These are phyloP conservation scores for Aspergillus phoenicis DNA, from an alignment of 2,329 filamentous ascomycete species.

Conservation along the genomic window DNA sequence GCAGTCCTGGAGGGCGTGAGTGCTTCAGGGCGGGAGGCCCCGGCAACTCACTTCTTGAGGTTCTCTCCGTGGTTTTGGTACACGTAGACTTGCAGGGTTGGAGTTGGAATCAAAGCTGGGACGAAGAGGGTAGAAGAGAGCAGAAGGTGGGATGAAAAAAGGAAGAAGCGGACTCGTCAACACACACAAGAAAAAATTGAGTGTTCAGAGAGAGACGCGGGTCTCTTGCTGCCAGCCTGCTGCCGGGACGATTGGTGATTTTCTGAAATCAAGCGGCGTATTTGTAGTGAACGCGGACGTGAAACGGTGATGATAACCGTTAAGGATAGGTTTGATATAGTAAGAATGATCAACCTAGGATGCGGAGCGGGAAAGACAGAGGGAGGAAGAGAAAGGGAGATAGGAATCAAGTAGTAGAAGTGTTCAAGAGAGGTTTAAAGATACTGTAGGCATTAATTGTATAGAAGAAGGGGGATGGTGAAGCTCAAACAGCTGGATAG, in stretches of 20 bases:
- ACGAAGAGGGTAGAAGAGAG: neutral
- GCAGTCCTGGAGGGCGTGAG: neutral
- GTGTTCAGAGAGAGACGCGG: neutral
- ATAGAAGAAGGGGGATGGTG: neutral
- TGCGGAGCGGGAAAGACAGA: no score
- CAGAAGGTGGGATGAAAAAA: neutral
- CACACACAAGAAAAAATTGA: neutral
- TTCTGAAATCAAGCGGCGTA: no score
- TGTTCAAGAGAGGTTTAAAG: neutral
- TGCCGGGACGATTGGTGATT: no score
- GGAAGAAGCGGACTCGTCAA: neutral
- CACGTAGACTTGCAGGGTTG: neutral
- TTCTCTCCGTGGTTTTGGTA: neutral
- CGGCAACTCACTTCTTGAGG: neutral
- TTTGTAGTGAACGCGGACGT: no score
- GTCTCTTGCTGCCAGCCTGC: neutral
- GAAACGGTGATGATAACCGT: no score
- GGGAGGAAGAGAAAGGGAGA: no score
- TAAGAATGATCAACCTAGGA: no score
- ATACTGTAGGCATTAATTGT: neutral
- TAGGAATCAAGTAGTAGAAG: neutral
- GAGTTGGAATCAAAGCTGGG: neutral
- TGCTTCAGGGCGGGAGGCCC: neutral
- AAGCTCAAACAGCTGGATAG: neutral
- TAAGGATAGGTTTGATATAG: no score